Evolutionary conservation across 352 stramenopile genomes (phyloP).

Genomic region (Pythium myriotylum): DNA sequence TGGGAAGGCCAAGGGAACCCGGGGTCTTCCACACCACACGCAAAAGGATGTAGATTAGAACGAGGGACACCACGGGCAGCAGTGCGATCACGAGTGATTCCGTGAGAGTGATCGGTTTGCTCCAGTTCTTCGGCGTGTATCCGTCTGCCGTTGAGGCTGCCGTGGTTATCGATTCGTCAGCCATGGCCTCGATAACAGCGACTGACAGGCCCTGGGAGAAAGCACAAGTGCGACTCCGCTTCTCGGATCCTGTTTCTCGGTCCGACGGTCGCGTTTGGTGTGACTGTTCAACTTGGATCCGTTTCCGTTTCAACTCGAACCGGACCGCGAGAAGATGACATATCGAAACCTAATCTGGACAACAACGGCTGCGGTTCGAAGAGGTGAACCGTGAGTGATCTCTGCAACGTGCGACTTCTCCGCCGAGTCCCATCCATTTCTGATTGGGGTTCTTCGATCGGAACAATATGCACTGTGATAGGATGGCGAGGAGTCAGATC

Average conservation of each 20-base stretch:
- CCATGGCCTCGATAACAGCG: conserved; percentile 10
- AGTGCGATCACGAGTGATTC: conserved; percentile 43
- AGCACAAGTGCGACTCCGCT: conserved; percentile 1
- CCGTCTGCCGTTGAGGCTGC: conserved; percentile 6
- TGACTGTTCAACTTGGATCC: too few species aligned
- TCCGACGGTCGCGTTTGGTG: too few species aligned
- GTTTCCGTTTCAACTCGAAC: conserved; percentile 14
- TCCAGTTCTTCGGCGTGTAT: conserved; percentile 35
- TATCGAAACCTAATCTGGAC: conserved; percentile 14
- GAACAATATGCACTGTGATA: too few species aligned
- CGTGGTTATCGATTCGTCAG: conserved; percentile 8
- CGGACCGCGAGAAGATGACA: not conserved
- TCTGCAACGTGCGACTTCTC: too few species aligned
- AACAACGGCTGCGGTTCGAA: too few species aligned
- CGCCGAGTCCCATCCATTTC: too few species aligned
- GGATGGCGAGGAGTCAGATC: too few species aligned
- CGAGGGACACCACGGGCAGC: conserved; percentile 50
- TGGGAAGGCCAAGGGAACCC: conserved; percentile 40
- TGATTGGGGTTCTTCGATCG: too few species aligned
- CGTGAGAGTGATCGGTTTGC: conserved; percentile 34
- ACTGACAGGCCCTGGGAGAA: not conserved
- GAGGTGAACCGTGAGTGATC: too few species aligned
- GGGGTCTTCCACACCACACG: conserved; percentile 69
- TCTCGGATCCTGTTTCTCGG: not conserved
- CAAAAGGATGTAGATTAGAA: conserved; percentile 67